Conservation (phyloP, 805 yeast genomes). For the Metschnikowia bowlesiae region DNA sequence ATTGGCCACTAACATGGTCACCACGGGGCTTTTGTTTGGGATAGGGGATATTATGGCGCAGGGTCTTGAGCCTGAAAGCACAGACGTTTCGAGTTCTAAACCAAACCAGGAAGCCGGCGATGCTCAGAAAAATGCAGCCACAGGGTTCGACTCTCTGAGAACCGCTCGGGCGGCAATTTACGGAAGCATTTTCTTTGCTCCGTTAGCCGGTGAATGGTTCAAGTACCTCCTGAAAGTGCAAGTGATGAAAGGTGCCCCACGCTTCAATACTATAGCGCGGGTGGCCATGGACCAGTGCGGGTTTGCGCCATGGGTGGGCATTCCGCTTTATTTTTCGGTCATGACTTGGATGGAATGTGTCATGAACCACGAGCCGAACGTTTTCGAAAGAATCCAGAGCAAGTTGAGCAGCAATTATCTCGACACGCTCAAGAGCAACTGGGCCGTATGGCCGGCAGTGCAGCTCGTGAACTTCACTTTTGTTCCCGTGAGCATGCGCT, state of each 20-base stretch:
- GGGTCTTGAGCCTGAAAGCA: constrained; percentile 17
- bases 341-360: constrained; percentile 64
- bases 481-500: constrained; percentile 67
- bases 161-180: constrained; percentile 62
- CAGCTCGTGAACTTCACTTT: constrained; percentile 74
- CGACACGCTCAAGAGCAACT: constrained; percentile 68
- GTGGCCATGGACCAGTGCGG: constrained; percentile 67
- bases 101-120: not conserved
- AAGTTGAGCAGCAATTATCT: constrained; percentile 52
- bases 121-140: not conserved
- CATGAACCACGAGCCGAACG: constrained; percentile 27
- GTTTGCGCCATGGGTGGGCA: constrained; percentile 71
- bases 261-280: constrained; percentile 29
- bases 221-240: constrained; percentile 42
- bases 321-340: constrained; percentile 65
- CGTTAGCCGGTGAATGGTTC: constrained; percentile 73
- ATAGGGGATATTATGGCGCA: constrained; percentile 78
- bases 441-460: constrained; percentile 88
- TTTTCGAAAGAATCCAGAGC: constrained; percentile 32
- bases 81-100: not conserved
- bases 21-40: constrained; percentile 60
- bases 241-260: constrained; percentile 27
- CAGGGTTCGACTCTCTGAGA: constrained; percentile 46
- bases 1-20: constrained; percentile 40
- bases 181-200: constrained; percentile 73